Conservation (phyloP, 345 rosid species). For the Arabis alpina region DNA sequence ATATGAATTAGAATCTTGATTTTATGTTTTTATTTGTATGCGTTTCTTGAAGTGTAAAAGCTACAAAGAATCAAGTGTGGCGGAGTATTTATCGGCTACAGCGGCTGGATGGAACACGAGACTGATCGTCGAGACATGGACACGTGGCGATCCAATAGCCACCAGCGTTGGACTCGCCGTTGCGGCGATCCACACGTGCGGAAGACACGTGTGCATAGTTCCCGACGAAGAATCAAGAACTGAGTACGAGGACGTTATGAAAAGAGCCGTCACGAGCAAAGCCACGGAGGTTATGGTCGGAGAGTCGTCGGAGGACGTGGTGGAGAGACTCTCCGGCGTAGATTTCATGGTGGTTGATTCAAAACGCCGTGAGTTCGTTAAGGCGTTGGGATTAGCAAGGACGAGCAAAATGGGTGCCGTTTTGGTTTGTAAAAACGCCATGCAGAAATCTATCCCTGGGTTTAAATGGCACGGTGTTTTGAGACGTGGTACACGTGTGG, state of each 20-base stretch:
- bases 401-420: constrained; percentile 69
- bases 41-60: constrained; percentile 48
- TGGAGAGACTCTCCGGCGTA: constrained; percentile 55
- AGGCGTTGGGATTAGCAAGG: constrained; percentile 62
- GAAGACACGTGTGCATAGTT: constrained; percentile 81
- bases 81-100: constrained; percentile 82
- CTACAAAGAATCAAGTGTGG: constrained; percentile 60
- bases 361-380: constrained; percentile 56
- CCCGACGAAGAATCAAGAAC: constrained; percentile 69
- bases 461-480: constrained; percentile 65
- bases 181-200: constrained; percentile 72
- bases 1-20: constrained; percentile 8
- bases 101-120: constrained; percentile 93
- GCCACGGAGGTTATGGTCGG: constrained; percentile 47
- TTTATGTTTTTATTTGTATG: not conserved
- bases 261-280: constrained; percentile 36
- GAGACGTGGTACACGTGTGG: constrained; percentile 59
- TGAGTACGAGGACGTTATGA: constrained; percentile 56
- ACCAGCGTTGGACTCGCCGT: constrained; percentile 78
- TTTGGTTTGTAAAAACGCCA: constrained; percentile 73
- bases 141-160: constrained; percentile 60
- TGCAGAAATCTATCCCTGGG: constrained; percentile 43
- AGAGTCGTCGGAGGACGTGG: constrained; percentile 55
- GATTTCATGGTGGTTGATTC: constrained; percentile 84
- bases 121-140: constrained; percentile 83